Base-by-base conservation (phyloP, 805 yeast species). In the Phaffomyces thermotolerans region DNA sequence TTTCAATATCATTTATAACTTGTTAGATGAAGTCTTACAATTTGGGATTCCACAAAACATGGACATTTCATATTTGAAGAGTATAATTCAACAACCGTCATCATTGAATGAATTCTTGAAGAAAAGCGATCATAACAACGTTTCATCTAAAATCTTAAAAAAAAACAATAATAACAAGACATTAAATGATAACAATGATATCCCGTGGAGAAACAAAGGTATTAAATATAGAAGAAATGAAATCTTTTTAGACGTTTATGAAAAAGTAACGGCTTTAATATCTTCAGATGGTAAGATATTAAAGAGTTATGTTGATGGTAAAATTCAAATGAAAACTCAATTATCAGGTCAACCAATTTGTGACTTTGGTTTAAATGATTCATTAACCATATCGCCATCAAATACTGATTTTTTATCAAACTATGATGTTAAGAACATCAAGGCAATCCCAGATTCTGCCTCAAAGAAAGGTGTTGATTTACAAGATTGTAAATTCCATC, bases 291-390 rank as follows among this genome's bases (percentile, higher is more conserved):
- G 87, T 2, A 73, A 78, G 17, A 69, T 84, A 1, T 64, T 86
- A 27, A 72, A 84, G 45, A 73, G 89, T 0, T 81, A 78, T 54
- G 85, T 89, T 22, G 86, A 83, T 50, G 97, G 97, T 6, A 67
- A 74, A 10, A 78, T 90, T 37, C 69, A 73, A 40, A 73, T 87
- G 73, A 79, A 81, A 40, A 69, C 91, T 0, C 86, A 79, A 36
- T 63, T 90, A 12, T 73, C 85, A 0, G 96, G 96, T 4, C 77
- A 79, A 75, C 96, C 97, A 0, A 73, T 73, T 22, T 90, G 96
- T 60, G 76, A 79, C 39, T 81, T 90, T 59, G 95, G 91, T 0
- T 69, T 91, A 39, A 78, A 80, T 48, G 89, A 84, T 48, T 64
- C 73, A 14, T 49, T 66, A 22, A 60, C 64, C 13, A 44, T 65